Percentiles rank a stretch among this genome's conserved stretches.
phyloP scores from a whole-genome alignment of 2,329 filamentous ascomycete species.

The Dactylonectria macrodidyma region DNA sequence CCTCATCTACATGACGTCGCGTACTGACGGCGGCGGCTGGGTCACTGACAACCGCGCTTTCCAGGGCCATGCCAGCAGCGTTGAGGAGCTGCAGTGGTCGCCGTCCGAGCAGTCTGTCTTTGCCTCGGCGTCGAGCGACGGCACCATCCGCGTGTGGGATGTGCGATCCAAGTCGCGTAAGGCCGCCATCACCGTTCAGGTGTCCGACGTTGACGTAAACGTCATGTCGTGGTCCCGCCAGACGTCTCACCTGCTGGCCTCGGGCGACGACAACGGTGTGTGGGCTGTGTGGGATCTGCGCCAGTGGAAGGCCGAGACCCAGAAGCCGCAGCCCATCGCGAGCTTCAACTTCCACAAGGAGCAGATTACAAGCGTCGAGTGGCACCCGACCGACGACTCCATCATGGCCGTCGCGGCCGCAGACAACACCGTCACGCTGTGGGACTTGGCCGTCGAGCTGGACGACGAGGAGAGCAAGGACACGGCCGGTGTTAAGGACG shows the following conservation, averaged over 20 bases:
- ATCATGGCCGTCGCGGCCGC: constrained; percentile 93
- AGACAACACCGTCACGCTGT: constrained; percentile 94
- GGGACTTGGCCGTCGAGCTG: constrained; percentile 96
- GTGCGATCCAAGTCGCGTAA: constrained; percentile 90
- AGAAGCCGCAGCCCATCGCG: constrained; percentile 85
- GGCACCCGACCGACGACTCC: constrained; percentile 97
- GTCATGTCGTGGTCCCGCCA: constrained; percentile 95
- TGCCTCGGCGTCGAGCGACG: constrained; percentile 92
- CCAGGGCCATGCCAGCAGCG: constrained; percentile 84
- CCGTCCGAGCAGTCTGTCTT: constrained; percentile 95
- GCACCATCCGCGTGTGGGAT: constrained; percentile 97
- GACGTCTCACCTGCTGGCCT: constrained; percentile 90
- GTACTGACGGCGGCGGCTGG: constrained; percentile 90
- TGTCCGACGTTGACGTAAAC: constrained; percentile 91
- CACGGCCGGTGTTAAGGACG: constrained; percentile 87
- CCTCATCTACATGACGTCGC: constrained; percentile 88
- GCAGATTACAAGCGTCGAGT: constrained; percentile 95
- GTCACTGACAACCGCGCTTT: constrained; percentile 89
- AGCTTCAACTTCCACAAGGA: constrained; percentile 96
- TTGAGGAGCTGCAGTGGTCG: constrained; percentile 98
- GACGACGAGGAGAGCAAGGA: constrained; percentile 97
- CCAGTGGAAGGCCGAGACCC: constrained; percentile 82
- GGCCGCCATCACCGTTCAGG: constrained; percentile 88
- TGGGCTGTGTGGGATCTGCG: constrained; percentile 98
- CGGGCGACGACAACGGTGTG: constrained; percentile 91